Evolutionary conservation across 257 asterid species (phyloP), one percentile per base, ranked within the genome.

Genomic region (Fraxinus cuspidata): DNA sequence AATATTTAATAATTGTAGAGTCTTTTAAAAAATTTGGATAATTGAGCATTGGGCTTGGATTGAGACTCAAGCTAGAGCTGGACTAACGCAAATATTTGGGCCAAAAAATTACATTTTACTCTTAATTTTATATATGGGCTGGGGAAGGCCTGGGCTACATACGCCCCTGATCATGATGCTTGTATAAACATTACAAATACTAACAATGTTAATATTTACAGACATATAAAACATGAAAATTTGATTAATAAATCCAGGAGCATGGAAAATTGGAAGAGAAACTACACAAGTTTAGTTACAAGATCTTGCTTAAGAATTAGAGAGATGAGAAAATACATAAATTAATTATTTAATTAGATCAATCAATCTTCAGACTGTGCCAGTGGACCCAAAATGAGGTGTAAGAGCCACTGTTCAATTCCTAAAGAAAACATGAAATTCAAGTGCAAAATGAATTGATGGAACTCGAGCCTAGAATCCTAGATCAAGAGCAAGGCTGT

Each of bases 231-330:
- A 69, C 73, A 70, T 35, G 58, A 74, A 79, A 34, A 32, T 9
- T 58, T 53, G 69, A 27, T 77, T 31, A 35, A 34, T 65, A 56
- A 56, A 56, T 65, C 66, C 64, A 71, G 64, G 60, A 35, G 74
- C 69, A 51, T 29, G 56, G 74, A 71, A 42, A 13, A 74, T 18
- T 60, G 66, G 18, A 23, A 47, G 49, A 7, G 31, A 69, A 27
- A 56, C 31, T n/a, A 35, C 70, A 64, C 68, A 66, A 60, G 68
- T 16, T 60, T 60, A 60, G 12, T n/a, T 56, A 13, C 40, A 13
- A 64, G 23, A n/a, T 32, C 53, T 64, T 28, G 70, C 56, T 71
- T 32, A 65, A 42, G 9, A n/a, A 79, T 44, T 27, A 71, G 63
- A 51, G 29, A 25, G 28, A n/a, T 3, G 27, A 49, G 18, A 67